Conservation (phyloP, 805 yeast genomes). For the Metschnikowia hibisci region DNA sequence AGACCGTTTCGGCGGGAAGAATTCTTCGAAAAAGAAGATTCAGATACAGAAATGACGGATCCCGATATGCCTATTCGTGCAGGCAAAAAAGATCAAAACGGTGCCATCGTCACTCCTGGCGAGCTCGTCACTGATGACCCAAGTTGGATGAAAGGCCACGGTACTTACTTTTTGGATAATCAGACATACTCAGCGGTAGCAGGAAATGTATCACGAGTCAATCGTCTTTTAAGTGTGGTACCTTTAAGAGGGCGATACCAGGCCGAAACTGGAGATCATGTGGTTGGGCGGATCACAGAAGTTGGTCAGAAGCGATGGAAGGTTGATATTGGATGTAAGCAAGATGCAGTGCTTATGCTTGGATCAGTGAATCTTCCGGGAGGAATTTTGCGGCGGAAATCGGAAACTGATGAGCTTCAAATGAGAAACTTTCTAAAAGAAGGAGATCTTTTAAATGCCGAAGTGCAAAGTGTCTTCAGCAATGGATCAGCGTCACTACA, state of each 20-base stretch:
- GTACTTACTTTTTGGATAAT: constrained; percentile 77
- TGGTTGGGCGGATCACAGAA: constrained; percentile 90
- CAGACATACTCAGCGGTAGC: constrained; percentile 88
- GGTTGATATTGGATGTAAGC: constrained; percentile 93
- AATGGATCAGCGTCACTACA: constrained; percentile 94
- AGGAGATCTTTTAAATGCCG: constrained; percentile 93
- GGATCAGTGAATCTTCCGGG: constrained; percentile 98
- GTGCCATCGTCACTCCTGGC: constrained; percentile 82
- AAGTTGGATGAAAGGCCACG: constrained; percentile 98
- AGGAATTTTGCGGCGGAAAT: constrained; percentile 88
- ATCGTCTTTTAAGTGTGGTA: constrained; percentile 76
- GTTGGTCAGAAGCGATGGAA: constrained; percentile 95
- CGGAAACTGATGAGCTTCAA: constrained; percentile 92
- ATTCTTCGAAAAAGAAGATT: constrained; percentile 27
- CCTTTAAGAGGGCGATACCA: constrained; percentile 85
- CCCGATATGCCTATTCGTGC: constrained; percentile 16
- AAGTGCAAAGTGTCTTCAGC: constrained; percentile 82
- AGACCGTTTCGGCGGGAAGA: constrained; percentile 21
- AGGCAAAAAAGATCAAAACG: constrained; percentile 8
- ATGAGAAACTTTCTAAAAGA: constrained; percentile 94
- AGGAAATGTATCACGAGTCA: constrained; percentile 82
- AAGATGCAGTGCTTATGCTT: constrained; percentile 85
- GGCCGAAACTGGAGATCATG: constrained; percentile 96
- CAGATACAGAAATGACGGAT: constrained; percentile 27
- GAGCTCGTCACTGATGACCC: constrained; percentile 95